Base-by-base conservation (phyloP, 495 filamentous ascomycete genomes). In the Hypoxylon fuscum region DNA sequence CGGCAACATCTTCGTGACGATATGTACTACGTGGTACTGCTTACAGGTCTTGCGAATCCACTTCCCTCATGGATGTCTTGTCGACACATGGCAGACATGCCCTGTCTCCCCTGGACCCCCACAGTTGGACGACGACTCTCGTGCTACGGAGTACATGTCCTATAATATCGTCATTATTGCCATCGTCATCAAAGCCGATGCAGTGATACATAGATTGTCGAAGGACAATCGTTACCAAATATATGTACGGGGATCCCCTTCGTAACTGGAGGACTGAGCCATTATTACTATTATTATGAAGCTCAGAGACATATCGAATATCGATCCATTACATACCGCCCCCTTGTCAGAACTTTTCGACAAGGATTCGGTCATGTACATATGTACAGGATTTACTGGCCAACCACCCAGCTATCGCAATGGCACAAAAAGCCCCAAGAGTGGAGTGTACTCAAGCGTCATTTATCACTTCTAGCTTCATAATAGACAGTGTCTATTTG, bases 131-230 rank as follows among this genome's bases (percentile, higher is more conserved):
- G 37, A 47, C 52, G 44, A 43, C 27, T 55, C 29, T 61, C n/a
- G 62, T 61, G 52, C 50, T 55, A 65, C 50, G 25, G 32, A 59
- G 55, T 45, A 55, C 56, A 22, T 41, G 20, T 29, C 25, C 29
- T 62, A 62, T 61, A 62, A 57, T 58, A 62, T 53, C 52, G 34
- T 42, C 29, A 58, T 58, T 66, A 58, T 66, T 49, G 18, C 35
- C 50, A 60, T 57, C 63, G 40, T 57, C 57, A 55, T 66, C 42
- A 40, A 54, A 57, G 52, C 63, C 42, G 47, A 62, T 62, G 57
- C 57, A 54, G 52, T 62, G 63, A 66, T 58, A 66, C 57, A 44
- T 43, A 66, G 63, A 66, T 66, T 66, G 63, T 62, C 63, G 57
- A 66, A 49, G n/a, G 57, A 66, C 21, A 62, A 62, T 62, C 57